Evolutionary conservation across 805 yeast species (phyloP).

Genomic region (Candida nanaspora): DNA sequence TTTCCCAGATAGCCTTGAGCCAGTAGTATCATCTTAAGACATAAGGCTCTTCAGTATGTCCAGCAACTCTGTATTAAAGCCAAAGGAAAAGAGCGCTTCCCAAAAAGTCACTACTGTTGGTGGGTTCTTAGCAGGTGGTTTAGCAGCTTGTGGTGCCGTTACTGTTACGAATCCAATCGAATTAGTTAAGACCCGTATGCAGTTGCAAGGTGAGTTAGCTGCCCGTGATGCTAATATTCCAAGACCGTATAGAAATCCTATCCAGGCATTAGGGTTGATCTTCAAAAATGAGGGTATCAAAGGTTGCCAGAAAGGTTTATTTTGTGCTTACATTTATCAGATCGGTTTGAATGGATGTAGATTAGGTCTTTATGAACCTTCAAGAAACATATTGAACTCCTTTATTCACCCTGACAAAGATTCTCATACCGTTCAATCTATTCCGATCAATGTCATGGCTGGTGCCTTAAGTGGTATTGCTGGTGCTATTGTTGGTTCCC

Average conservation of each 20-base stretch:
- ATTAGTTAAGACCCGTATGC: slow-evolving; percentile 92
- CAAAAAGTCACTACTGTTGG: slow-evolving; percentile 60
- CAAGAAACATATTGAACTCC: slow-evolving; percentile 52
- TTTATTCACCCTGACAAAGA: slow-evolving; percentile 44
- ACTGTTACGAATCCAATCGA: slow-evolving; percentile 96
- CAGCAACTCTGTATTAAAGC: too few relatives aligned
- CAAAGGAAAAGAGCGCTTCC: slow-evolving; percentile 36
- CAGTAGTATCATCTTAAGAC: too few relatives aligned
- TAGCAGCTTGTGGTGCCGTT: slow-evolving; percentile 97
- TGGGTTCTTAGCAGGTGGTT: slow-evolving; percentile 84
- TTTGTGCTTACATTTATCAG: slow-evolving; percentile 87
- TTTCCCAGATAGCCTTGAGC: too few relatives aligned
- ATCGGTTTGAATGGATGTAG: slow-evolving; percentile 90
- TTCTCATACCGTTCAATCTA: slow-evolving; percentile 40
- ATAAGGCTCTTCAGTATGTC: too few relatives aligned
- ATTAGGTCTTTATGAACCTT: slow-evolving; percentile 90
- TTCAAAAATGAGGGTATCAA: slow-evolving; percentile 75
- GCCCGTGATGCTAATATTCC: slow-evolving; percentile 43
- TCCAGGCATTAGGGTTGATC: slow-evolving; percentile 74
- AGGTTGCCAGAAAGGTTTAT: slow-evolving; percentile 85
- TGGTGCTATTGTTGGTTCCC: slow-evolving; percentile 88
- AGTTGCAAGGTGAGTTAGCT: slow-evolving; percentile 85
- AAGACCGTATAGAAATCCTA: slow-evolving; percentile 65
- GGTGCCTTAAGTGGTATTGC: slow-evolving; percentile 84
- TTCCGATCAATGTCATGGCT: slow-evolving; percentile 60